These are phyloP conservation scores for Bonia amplexicaulis DNA, from an alignment of 176 grass and related monocot genomes.

Conservation along the genomic window DNA sequence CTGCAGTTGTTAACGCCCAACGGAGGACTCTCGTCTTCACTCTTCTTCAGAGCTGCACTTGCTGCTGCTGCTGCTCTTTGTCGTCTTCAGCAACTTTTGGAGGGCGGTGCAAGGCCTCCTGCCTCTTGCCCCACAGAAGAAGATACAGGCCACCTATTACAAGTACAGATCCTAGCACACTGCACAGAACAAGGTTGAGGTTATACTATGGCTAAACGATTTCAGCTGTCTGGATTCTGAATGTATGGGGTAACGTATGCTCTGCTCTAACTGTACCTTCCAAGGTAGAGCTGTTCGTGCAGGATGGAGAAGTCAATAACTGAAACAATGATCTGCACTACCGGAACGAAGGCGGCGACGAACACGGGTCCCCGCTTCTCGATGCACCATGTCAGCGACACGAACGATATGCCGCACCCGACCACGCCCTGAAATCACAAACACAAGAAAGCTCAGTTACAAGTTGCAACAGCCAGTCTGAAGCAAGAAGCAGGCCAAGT, in stretches of 20 bases:
- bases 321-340: conserved; percentile 85
- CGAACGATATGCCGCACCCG: conserved; percentile 72
- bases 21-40: neutral
- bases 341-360: conserved; percentile 82
- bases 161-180: conserved; percentile 61
- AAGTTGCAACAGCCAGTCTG: neutral
- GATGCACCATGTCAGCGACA: conserved; percentile 87
- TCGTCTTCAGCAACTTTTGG: conserved; percentile 40
- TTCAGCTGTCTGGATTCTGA: neutral
- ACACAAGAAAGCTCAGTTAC: neutral
- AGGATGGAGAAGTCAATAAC: conserved; percentile 72
- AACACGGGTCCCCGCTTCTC: conserved; percentile 77
- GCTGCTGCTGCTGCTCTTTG: conserved; percentile 34
- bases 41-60: conserved; percentile 44
- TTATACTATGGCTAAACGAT: neutral
- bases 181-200: conserved; percentile 17
- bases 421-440: conserved; percentile 52
- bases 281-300: conserved; percentile 70
- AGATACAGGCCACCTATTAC: conserved; percentile 77
- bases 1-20: conserved; percentile 15
- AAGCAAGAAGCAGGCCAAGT: neutral
- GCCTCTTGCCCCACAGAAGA: conserved; percentile 83
- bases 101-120: conserved; percentile 40
- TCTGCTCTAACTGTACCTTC: conserved; percentile 46
- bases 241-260: neutral